Percentiles rank a stretch among this genome's conserved stretches.
Evolutionary conservation across 2,329 filamentous ascomycete genomes (phyloP).

Genomic region (Chrysosporium keratinophilum): DNA sequence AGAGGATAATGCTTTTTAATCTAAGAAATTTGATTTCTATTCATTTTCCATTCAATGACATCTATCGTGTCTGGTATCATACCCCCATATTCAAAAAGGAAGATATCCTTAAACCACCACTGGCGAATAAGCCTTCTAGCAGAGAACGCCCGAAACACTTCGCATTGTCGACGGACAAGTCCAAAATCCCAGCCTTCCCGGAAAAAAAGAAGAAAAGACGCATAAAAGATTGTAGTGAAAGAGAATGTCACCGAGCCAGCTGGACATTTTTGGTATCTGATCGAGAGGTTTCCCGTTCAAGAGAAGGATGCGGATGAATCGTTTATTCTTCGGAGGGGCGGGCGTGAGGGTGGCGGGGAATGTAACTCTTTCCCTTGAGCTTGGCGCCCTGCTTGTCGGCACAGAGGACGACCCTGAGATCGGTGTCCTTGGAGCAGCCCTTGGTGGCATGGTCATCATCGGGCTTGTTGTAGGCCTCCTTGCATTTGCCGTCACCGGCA

Average conservation of each 20-base stretch:
- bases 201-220: background rate
- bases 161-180: too few species aligned
- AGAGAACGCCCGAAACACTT: too few species aligned
- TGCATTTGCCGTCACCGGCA: constrained; percentile 28
- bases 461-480: constrained; percentile 32
- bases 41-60: too few species aligned
- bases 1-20: too few species aligned
- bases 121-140: too few species aligned
- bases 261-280: constrained; percentile 6
- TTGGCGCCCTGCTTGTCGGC: constrained; percentile 9
- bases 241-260: constrained; percentile 10
- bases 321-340: constrained; percentile 6
- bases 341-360: constrained; percentile 15
- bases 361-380: constrained; percentile 6
- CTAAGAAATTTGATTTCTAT: too few species aligned
- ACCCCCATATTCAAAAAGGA: too few species aligned
- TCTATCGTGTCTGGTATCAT: too few species aligned
- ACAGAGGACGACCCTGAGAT: constrained; percentile 29
- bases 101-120: too few species aligned
- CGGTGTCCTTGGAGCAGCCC: constrained; percentile 29
- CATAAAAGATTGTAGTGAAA: constrained; percentile 1
- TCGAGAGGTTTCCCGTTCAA: constrained; percentile 1
- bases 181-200: background rate
- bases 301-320: background rate
- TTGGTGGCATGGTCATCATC: constrained; percentile 35